A percentile compares a stretch with the other conserved stretches of the same genome.
phyloP scores from a whole-genome alignment of 1,139 yeast species.

The Blastobotrys elegans region DNA sequence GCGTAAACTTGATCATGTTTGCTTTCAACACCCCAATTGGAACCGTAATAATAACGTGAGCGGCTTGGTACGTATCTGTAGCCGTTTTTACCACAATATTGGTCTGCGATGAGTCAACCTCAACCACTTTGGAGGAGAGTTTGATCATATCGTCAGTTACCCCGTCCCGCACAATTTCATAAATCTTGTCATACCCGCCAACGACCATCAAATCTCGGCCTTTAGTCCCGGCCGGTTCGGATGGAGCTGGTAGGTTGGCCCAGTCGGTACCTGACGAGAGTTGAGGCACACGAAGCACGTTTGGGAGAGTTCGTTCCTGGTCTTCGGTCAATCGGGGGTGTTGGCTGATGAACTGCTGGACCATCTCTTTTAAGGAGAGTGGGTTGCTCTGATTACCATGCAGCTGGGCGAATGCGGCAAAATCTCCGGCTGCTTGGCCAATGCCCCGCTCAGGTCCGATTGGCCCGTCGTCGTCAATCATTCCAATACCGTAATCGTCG shows the following conservation, averaged over 20 bases:
- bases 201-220: constrained; percentile 86
- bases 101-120: constrained; percentile 32
- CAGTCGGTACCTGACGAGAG: constrained; percentile 70
- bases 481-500: constrained; percentile 43
- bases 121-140: constrained; percentile 45
- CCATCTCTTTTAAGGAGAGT: constrained; percentile 48
- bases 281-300: constrained; percentile 53
- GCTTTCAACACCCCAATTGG: constrained; percentile 65
- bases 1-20: constrained; percentile 52
- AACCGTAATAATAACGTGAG: constrained; percentile 61
- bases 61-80: constrained; percentile 36
- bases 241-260: constrained; percentile 23
- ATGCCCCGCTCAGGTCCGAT: constrained; percentile 35
- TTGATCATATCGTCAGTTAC: constrained; percentile 42
- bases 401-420: constrained; percentile 56
- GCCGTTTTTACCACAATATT: constrained; percentile 28
- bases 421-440: constrained; percentile 50
- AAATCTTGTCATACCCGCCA: constrained; percentile 54
- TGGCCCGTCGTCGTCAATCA: constrained; percentile 34
- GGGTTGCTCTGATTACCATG: constrained; percentile 50
- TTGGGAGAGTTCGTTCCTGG: constrained; percentile 48
- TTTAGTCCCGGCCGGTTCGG: constrained; percentile 54
- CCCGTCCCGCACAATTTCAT: constrained; percentile 20
- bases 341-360: constrained; percentile 43
- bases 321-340: constrained; percentile 40